These are phyloP conservation scores for Dioscorea zingiberensis DNA, from an alignment of 106 monocot genomes.

Conservation along the genomic window DNA sequence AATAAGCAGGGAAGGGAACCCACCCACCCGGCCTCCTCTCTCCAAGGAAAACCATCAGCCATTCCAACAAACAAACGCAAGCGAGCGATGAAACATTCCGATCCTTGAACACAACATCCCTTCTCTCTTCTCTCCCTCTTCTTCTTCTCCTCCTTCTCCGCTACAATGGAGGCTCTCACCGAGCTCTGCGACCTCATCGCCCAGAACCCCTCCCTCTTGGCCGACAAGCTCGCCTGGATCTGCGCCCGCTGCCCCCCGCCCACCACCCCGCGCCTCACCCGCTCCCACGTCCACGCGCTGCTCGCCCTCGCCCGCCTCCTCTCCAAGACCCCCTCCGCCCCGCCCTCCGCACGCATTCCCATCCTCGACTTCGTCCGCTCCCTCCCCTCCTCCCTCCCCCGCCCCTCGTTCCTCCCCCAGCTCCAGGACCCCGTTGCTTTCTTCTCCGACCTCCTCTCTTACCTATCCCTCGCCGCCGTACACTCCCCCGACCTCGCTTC, in stretches of 20 bases:
- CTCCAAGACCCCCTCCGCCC: constrained; percentile 34
- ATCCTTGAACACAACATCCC: too few species aligned
- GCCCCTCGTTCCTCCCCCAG: constrained; percentile 45
- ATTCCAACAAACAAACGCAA: too few species aligned
- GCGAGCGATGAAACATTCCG: too few species aligned
- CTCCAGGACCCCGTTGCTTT: constrained; percentile 25
- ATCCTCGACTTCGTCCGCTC: constrained; percentile 55
- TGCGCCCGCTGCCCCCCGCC: constrained; percentile 66
- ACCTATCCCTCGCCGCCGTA: constrained; percentile 32
- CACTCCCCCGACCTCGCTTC: constrained; percentile 31
- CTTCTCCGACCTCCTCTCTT: constrained; percentile 34
- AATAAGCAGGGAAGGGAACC: too few species aligned
- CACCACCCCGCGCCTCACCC: constrained; percentile 32
- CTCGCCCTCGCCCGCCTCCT: constrained; percentile 73
- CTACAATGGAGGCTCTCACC: constrained; percentile 69
- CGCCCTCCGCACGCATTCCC: constrained; percentile 36
- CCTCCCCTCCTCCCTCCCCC: constrained; percentile 31
- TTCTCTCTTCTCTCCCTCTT: too few species aligned
- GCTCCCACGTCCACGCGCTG: constrained; percentile 59
- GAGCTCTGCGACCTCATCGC: constrained; percentile 92
- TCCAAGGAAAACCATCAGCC: too few species aligned
- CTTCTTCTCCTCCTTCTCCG: too few species aligned
- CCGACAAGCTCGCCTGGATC: constrained; percentile 94
- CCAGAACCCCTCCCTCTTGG: constrained; percentile 56
- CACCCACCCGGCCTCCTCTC: too few species aligned